phyloP scores from a whole-genome alignment of 2,329 filamentous ascomycete genomes.

The Alternaria hordeiaustralica region DNA sequence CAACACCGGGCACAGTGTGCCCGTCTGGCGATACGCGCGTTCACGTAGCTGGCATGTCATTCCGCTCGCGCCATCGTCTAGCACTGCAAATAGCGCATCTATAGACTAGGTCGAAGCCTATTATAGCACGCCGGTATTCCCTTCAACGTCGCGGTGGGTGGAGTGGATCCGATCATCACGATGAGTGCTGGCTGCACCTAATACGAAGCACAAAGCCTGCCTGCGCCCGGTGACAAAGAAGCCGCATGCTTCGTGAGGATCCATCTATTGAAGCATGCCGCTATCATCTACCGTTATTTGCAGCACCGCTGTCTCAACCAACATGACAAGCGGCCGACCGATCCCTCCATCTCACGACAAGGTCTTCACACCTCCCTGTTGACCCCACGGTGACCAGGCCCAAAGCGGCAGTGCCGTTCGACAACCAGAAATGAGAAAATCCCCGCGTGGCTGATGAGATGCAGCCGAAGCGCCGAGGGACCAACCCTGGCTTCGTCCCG shows the following conservation, averaged over 20 bases:
- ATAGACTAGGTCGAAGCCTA: constrained; percentile 7
- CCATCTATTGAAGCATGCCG: constrained; percentile 13
- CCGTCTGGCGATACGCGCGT: constrained; percentile 29
- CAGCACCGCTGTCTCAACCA: constrained; percentile 12
- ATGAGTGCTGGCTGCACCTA: constrained; percentile 17
- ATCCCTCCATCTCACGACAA: constrained; percentile 12
- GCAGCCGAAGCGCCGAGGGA: constrained; percentile 44
- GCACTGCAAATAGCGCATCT: constrained; percentile 5
- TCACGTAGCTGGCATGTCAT: constrained; percentile 15
- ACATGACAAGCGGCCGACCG: constrained; percentile 18
- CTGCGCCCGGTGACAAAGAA: constrained; percentile 31
- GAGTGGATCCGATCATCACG: constrained; percentile 17
- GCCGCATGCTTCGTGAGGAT: constrained; percentile 12
- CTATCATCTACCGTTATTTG: constrained; percentile 17
- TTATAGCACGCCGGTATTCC: neutral
- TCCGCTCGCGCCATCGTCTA: constrained; percentile 5
- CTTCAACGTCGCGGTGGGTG: constrained; percentile 4
- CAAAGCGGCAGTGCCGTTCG: constrained; percentile 43
- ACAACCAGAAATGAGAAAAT: constrained; percentile 40
- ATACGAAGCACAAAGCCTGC: constrained; percentile 15
- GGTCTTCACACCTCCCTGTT: constrained; percentile 20
- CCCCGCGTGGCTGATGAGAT: constrained; percentile 44
- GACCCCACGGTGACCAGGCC: constrained; percentile 43
- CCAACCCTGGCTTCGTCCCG: constrained; percentile 43
- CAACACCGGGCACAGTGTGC: constrained; percentile 12